These are phyloP conservation scores for Termitomyces sp. DNA, from an alignment of 768 basidiomycete species.

Conservation along the genomic window DNA sequence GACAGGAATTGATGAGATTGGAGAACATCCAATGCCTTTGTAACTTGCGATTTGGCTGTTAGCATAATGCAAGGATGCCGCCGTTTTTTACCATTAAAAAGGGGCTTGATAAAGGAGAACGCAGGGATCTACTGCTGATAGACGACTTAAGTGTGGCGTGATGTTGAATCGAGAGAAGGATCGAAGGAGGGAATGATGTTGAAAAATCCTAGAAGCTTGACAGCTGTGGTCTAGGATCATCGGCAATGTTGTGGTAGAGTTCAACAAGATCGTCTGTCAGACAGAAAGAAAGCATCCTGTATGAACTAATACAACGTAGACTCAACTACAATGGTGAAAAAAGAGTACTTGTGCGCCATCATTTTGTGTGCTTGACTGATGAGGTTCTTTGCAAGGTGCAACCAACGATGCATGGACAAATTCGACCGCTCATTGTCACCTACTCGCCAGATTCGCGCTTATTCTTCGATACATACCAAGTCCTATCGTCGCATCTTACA, in stretches of 20 bases:
- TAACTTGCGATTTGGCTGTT: too few species aligned
- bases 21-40: too few species aligned
- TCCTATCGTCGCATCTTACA: neutral
- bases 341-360: too few species aligned
- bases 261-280: neutral
- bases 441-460: neutral
- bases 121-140: neutral
- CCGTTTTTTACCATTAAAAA: neutral
- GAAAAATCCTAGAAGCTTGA: neutral
- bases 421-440: neutral
- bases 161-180: neutral
- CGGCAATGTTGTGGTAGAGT: neutral
- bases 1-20: neutral
- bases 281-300: neutral
- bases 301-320: neutral
- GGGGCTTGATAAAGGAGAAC: neutral
- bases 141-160: neutral
- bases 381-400: neutral
- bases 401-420: neutral
- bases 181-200: neutral
- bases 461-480: neutral
- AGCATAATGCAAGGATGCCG: neutral
- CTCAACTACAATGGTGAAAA: neutral
- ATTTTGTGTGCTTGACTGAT: neutral
- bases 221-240: neutral